These are phyloP conservation scores for Ogataea ganodermae DNA, from an alignment of 805 yeast species.

Conservation along the genomic window DNA sequence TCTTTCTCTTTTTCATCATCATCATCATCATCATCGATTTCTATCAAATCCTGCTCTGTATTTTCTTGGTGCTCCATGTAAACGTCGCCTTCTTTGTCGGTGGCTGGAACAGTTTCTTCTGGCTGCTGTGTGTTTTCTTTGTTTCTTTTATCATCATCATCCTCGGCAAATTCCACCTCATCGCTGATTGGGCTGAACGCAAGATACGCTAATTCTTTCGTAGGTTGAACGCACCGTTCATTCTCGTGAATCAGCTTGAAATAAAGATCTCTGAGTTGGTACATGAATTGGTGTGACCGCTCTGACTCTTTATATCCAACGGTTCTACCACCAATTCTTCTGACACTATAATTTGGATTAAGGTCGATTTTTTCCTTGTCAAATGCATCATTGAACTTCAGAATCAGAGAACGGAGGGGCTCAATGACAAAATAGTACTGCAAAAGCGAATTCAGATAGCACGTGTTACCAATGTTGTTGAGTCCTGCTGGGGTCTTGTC, in stretches of 20 bases:
- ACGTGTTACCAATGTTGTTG: conserved; percentile 93
- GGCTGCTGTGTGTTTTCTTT: neutral
- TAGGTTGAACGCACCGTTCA: conserved; percentile 73
- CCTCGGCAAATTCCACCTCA: conserved; percentile 61
- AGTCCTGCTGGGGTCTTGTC: conserved; percentile 88
- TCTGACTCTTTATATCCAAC: conserved; percentile 78
- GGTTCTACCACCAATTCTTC: conserved; percentile 85
- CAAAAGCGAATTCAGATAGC: conserved; percentile 85
- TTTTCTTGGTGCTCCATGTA: conserved; percentile 1
- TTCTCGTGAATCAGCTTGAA: conserved; percentile 64
- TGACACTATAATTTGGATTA: conserved; percentile 38
- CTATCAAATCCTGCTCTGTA: conserved; percentile 3
- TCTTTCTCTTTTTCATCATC: neutral
- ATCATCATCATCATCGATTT: neutral
- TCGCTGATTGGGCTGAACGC: conserved; percentile 77
- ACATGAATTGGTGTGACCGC: conserved; percentile 80
- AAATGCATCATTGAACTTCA: conserved; percentile 50
- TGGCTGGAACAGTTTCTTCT: conserved; percentile 3
- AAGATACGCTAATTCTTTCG: conserved; percentile 80
- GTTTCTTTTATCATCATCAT: conserved; percentile 11
- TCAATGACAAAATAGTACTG: conserved; percentile 87
- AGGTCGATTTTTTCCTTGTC: conserved; percentile 30
- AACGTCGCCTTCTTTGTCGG: neutral
- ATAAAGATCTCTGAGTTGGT: conserved; percentile 70
- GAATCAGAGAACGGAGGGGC: conserved; percentile 71